Evolutionary conservation across 2,329 filamentous ascomycete genomes (phyloP).

Genomic region (Phialophora tarda): DNA sequence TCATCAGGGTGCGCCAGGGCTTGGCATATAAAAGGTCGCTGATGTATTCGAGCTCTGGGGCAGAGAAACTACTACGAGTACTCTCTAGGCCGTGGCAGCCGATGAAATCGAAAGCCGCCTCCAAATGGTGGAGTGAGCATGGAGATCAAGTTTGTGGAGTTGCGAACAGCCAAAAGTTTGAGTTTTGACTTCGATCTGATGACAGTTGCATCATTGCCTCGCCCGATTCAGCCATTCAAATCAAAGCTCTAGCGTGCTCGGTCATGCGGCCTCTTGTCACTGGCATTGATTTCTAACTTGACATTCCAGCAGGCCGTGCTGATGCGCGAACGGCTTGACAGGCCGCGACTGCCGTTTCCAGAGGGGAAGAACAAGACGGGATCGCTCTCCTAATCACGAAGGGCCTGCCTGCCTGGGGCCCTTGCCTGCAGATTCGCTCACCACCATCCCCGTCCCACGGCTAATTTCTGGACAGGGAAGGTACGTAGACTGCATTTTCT

Average conservation of each 20-base stretch:
- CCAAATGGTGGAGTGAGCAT: not conserved
- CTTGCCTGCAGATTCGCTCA: not conserved
- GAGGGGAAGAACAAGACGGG: slow-evolving; percentile 5
- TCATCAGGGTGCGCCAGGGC: not conserved
- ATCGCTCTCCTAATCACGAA: not conserved
- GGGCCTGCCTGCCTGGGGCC: not conserved
- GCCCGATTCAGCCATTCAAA: not conserved
- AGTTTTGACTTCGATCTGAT: not conserved
- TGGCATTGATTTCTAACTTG: not conserved
- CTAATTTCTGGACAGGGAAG: slow-evolving; percentile 14
- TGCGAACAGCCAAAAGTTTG: not conserved
- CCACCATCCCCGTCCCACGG: slow-evolving; percentile 1
- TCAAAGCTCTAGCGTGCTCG: not conserved
- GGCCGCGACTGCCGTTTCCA: slow-evolving; percentile 9
- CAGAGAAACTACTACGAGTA: not conserved
- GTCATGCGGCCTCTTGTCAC: not conserved
- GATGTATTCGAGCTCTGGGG: too few relatives aligned
- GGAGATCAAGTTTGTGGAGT: not conserved
- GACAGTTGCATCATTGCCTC: not conserved
- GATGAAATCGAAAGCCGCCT: not conserved
- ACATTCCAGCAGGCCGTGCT: slow-evolving; percentile 3
- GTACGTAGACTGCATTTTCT: slow-evolving; percentile 3
- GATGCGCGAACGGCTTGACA: not conserved
- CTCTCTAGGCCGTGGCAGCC: not conserved
- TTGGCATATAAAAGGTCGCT: not conserved